These are phyloP conservation scores for Kalmanozyma brasiliensis DNA, from an alignment of 1,284 basidiomycete genomes.

Conservation along the genomic window DNA sequence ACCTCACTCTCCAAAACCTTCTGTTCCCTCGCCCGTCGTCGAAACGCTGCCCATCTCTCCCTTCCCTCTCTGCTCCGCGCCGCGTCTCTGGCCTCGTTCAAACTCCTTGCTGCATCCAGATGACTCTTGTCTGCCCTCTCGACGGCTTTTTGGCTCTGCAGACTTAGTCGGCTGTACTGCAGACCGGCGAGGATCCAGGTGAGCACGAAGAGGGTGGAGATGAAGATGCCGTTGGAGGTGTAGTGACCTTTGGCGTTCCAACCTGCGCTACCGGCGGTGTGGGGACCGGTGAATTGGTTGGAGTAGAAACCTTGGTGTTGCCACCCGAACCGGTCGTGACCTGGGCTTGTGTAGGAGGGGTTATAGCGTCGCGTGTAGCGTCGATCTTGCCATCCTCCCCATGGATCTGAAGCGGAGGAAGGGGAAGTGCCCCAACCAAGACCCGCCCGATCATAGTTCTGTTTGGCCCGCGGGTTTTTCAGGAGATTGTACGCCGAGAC, in stretches of 20 bases:
- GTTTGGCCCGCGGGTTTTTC: constrained; percentile 27
- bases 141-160: constrained; percentile 41
- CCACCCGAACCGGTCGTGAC: constrained; percentile 45
- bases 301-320: constrained; percentile 34
- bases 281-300: constrained; percentile 11
- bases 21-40: constrained; percentile 26
- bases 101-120: constrained; percentile 25
- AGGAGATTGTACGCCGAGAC: constrained; percentile 55
- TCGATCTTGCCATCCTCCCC: constrained; percentile 19
- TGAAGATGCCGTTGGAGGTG: constrained; percentile 36
- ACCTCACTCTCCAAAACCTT: constrained; percentile 12
- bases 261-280: background rate
- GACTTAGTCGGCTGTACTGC: constrained; percentile 32
- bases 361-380: constrained; percentile 23
- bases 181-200: constrained; percentile 48
- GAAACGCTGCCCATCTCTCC: constrained; percentile 22
- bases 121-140: constrained; percentile 29
- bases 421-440: constrained; percentile 40
- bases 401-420: constrained; percentile 5
- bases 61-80: constrained; percentile 37
- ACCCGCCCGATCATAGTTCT: constrained; percentile 42
- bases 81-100: constrained; percentile 24
- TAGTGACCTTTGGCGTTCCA: constrained; percentile 43
- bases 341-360: constrained; percentile 4
- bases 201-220: constrained; percentile 34